Base-by-base conservation (phyloP, 768 basidiomycete genomes). In the Lentinula sp. region DNA sequence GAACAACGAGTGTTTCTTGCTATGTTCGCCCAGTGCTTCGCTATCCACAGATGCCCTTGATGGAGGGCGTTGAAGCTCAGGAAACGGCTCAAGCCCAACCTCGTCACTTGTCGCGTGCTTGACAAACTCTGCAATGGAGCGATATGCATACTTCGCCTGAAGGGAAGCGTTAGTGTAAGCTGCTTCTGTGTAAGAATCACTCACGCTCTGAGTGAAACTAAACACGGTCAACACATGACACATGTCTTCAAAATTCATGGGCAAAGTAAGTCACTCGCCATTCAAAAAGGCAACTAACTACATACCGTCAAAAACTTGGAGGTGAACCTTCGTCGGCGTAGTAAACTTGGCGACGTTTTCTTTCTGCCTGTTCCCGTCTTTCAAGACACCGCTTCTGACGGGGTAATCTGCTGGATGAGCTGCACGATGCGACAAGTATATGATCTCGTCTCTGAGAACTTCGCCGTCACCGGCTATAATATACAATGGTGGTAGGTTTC, bases 341-440 rank as follows among this genome's bases (percentile, higher is more conserved):
- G 74, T 80, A 67, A 78, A 86, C 57, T 75, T 80, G 51, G 78
- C 71, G 0, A 69, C 75, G 61, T 85, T 85, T 59, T 80, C 80
- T 62, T 73, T 72, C 70, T 84, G 84, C n/a, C 84, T 70, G 18
- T 64, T 63, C 5, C 73, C 75, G 11, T 77, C 75, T 16, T 73
- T 69, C 13, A 85, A 71, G 1, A 86, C 75, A 21, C 84, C 83
- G 13, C 78, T 70, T 28, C 86, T 76, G 1, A 83, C 73, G 1
- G 88, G 88, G 67, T 85, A 91, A 34, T 80, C 69, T 0, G 79
- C 74, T 0, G 91, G 92, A 67, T 87, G 75, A 1, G 92, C 89
- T 4, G 91, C 90, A 65, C 88, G 87, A 70, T 93, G 91, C 0
- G 91, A 90, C 62, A 86, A 65, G 67, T 87, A 90, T 6, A 92